Conservation (phyloP, 1,284 basidiomycete genomes). For the Sanghuangporus baumii region DNA sequence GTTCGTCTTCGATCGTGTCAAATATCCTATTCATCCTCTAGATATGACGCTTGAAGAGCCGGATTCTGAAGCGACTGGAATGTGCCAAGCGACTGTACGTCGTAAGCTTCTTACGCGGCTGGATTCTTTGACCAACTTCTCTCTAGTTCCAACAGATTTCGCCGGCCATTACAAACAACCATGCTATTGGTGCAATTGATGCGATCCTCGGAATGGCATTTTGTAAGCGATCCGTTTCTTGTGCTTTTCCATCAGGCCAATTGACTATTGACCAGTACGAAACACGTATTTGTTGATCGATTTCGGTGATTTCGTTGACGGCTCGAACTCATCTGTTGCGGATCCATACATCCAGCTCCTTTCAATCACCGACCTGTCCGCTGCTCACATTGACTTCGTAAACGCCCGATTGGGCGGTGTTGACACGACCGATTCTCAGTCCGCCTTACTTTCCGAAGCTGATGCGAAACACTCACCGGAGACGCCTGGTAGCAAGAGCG, state of each 20-base stretch:
- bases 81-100: background rate
- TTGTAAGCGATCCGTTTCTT: constrained; percentile 15
- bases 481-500: background rate
- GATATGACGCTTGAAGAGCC: constrained; percentile 16
- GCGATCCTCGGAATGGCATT: constrained; percentile 23
- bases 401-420: constrained; percentile 16
- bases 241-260: background rate
- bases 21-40: constrained; percentile 21
- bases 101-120: background rate
- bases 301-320: constrained; percentile 25
- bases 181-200: constrained; percentile 20
- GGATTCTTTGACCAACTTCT: background rate
- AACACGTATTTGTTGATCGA: constrained; percentile 22
- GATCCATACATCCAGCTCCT: constrained; percentile 23
- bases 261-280: constrained; percentile 15
- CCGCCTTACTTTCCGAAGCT: constrained; percentile 17
- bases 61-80: background rate
- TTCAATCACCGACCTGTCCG: constrained; percentile 17
- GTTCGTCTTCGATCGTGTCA: constrained; percentile 20
- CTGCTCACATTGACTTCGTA: constrained; percentile 24
- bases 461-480: constrained; percentile 15
- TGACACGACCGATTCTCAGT: constrained; percentile 20
- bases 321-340: constrained; percentile 19
- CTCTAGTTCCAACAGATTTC: constrained; percentile 22
- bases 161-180: constrained; percentile 10